These are phyloP conservation scores for Luffa aegyptiaca DNA, from an alignment of 306 rosid species.

Conservation along the genomic window DNA sequence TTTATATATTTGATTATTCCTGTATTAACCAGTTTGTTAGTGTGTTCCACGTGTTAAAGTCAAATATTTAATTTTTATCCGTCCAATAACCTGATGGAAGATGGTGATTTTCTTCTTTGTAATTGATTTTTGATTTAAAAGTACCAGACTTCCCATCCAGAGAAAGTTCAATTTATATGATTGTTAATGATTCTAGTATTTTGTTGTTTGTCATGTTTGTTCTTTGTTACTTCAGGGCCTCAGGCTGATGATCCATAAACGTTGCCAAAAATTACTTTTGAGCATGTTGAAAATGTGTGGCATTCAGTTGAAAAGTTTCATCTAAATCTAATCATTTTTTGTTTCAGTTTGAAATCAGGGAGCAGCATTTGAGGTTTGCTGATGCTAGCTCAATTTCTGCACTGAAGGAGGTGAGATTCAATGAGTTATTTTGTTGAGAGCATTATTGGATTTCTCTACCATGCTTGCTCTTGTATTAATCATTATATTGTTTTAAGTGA, in stretches of 20 bases:
- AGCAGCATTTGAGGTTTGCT: slow-evolving; percentile 70
- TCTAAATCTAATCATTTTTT: slow-evolving; percentile 17
- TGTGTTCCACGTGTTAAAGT: neutral
- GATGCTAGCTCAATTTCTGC: slow-evolving; percentile 63
- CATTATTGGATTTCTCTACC: neutral
- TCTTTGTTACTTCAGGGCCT: neutral
- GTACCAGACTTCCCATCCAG: neutral
- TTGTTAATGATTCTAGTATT: neutral
- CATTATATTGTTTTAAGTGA: neutral
- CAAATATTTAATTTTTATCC: neutral
- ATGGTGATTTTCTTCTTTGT: neutral
- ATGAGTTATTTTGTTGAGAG: neutral
- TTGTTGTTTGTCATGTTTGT: neutral
- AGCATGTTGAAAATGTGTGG: neutral
- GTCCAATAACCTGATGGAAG: neutral
- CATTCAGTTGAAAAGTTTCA: neutral
- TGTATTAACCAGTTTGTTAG: neutral
- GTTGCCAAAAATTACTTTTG: neutral
- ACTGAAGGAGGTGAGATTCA: slow-evolving; percentile 65
- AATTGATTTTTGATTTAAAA: neutral
- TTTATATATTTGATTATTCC: neutral
- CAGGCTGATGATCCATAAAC: neutral
- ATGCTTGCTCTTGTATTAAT: neutral
- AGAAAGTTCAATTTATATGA: neutral
- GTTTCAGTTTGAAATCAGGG: slow-evolving; percentile 65